Conservation (phyloP, 208 protist species). For the Leishmania major region DNA sequence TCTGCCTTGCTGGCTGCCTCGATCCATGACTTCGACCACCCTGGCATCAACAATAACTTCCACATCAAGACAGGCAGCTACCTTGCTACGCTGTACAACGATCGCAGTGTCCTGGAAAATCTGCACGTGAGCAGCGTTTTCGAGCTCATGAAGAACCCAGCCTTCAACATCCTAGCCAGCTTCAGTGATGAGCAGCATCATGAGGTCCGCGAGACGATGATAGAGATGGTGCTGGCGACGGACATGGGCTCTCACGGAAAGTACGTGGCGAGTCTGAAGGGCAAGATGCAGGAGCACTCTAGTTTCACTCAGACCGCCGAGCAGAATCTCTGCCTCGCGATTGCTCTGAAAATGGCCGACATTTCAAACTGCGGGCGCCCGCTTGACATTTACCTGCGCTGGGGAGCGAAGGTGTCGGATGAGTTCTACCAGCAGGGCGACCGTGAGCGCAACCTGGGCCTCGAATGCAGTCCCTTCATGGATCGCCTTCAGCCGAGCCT, state of each 20-base stretch:
- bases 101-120: constrained; percentile 96
- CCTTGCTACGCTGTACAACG: constrained; percentile 94
- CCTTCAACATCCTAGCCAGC: constrained; percentile 80
- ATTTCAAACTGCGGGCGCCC: constrained; percentile 94
- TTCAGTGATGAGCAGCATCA: constrained; percentile 81
- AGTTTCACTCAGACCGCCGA: constrained; percentile 83
- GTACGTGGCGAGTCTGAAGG: constrained; percentile 75
- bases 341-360: constrained; percentile 95
- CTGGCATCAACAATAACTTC: constrained; percentile 95
- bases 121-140: constrained; percentile 92
- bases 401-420: constrained; percentile 88
- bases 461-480: constrained; percentile 95
- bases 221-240: constrained; percentile 95
- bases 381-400: constrained; percentile 87
- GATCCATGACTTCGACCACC: constrained; percentile 97
- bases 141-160: constrained; percentile 87
- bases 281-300: constrained; percentile 59
- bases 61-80: constrained; percentile 87
- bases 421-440: constrained; percentile 96
- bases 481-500: constrained; percentile 76
- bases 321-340: constrained; percentile 83
- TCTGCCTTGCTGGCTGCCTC: constrained; percentile 90
- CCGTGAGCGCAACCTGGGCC: constrained; percentile 78
- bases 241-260: constrained; percentile 93
- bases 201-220: constrained; percentile 88